phyloP scores from a whole-genome alignment of 345 rosid species.

The Brassica napus region Da-Ae NC_063438.1:2823501-2824000 shows the following conservation, averaged over 20 bases:
- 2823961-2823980: slow-evolving; percentile 70
- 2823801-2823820: neutral
- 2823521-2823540: slow-evolving; percentile 24
- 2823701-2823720: slow-evolving; percentile 65
- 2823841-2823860: slow-evolving; percentile 83
- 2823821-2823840: neutral
- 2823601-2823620: slow-evolving; percentile 26
- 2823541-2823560: slow-evolving; percentile 28
- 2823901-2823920: slow-evolving; percentile 80
- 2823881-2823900: slow-evolving; percentile 81
- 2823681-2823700: slow-evolving; percentile 42
- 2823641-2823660: slow-evolving; percentile 39
- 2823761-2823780: slow-evolving; percentile 1
- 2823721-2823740: slow-evolving; percentile 69
- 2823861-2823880: slow-evolving; percentile 80
- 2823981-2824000: slow-evolving; percentile 93
- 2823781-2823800: neutral
- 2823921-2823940: slow-evolving; percentile 78
- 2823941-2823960: slow-evolving; percentile 63
- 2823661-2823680: slow-evolving; percentile 24
- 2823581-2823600: slow-evolving; percentile 10
- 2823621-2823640: slow-evolving; percentile 9
- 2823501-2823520: slow-evolving; percentile 28
- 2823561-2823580: slow-evolving; percentile 16
- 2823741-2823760: slow-evolving; percentile 70